Conservation (phyloP, 345 rosid genomes). For the Gynandropsis gynandra region DNA sequence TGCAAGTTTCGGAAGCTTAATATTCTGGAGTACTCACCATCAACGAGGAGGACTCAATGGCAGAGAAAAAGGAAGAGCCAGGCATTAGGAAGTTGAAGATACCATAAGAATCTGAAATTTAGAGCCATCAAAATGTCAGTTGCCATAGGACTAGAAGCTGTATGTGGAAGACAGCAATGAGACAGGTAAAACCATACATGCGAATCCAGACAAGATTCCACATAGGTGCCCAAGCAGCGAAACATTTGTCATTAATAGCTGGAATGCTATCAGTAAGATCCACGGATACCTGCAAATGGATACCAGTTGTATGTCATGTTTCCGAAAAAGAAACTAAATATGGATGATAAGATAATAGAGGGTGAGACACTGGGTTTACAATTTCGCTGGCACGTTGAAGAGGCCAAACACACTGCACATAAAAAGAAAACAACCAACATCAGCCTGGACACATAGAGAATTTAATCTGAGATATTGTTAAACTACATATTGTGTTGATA, state of each 20-base stretch:
- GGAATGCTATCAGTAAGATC: slow-evolving; percentile 67
- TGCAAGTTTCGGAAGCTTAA: slow-evolving; percentile 1
- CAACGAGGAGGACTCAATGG: slow-evolving; percentile 73
- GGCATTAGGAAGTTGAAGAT: slow-evolving; percentile 73
- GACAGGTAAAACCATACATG: slow-evolving; percentile 46
- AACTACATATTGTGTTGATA: neutral
- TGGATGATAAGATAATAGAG: slow-evolving; percentile 1
- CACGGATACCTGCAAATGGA: slow-evolving; percentile 69
- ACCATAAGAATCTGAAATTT: slow-evolving; percentile 69
- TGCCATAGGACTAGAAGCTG: slow-evolving; percentile 8
- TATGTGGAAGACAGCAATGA: neutral
- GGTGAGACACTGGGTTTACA: slow-evolving; percentile 40
- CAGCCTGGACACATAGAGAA: neutral
- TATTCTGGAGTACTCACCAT: slow-evolving; percentile 50
- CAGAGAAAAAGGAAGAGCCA: slow-evolving; percentile 74
- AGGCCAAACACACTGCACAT: slow-evolving; percentile 92
- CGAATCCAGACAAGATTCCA: slow-evolving; percentile 94
- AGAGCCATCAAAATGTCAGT: slow-evolving; percentile 15
- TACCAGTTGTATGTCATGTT: slow-evolving; percentile 13
- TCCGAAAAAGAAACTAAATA: slow-evolving; percentile 8
- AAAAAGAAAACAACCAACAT: slow-evolving; percentile 15
- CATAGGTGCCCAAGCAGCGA: slow-evolving; percentile 94
- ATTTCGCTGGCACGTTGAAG: slow-evolving; percentile 87
- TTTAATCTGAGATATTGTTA: neutral
- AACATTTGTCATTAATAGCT: slow-evolving; percentile 85